phyloP scores from a whole-genome alignment of 257 asterid genomes.

The Lantana camara region DNA sequence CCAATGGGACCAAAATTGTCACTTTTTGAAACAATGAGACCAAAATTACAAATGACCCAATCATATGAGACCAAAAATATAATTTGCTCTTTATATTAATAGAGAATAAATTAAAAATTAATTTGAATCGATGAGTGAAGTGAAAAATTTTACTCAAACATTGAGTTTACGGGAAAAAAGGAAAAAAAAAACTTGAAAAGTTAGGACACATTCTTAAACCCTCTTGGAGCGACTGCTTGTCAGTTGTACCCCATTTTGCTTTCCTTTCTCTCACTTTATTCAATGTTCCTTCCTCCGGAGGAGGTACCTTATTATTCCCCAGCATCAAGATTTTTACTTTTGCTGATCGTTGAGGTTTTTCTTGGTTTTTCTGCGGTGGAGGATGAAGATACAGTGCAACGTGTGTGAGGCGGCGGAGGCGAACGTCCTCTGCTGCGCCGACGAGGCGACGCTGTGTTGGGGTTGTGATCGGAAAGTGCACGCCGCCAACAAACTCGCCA shows the following conservation, averaged over 20 bases:
- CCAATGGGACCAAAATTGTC: too few relatives aligned
- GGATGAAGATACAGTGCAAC: constrained; percentile 94
- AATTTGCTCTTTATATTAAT: too few relatives aligned
- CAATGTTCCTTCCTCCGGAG: constrained; percentile 8
- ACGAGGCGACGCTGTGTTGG: constrained; percentile 83
- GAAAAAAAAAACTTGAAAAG: not conserved
- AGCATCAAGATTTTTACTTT: not conserved
- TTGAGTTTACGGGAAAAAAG: not conserved
- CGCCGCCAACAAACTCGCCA: constrained; percentile 75
- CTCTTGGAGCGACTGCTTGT: too few relatives aligned
- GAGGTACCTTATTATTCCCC: not conserved
- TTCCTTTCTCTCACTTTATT: constrained; percentile 28
- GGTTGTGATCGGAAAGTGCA: constrained; percentile 74
- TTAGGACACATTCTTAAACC: too few relatives aligned
- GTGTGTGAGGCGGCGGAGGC: constrained; percentile 84
- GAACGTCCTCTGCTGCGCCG: constrained; percentile 79
- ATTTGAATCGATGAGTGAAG: too few relatives aligned
- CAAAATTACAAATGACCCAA: too few relatives aligned
- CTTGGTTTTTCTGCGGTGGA: not conserved
- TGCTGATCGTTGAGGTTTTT: not conserved
- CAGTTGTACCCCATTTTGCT: too few relatives aligned
- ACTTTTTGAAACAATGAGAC: too few relatives aligned
- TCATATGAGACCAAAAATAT: too few relatives aligned
- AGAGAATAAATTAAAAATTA: too few relatives aligned
- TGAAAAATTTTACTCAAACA: too few relatives aligned